Evolutionary conservation across 2,329 filamentous ascomycete genomes (phyloP), one percentile per base, ranked within the genome.

Genomic region (Fusarium odoratissimum): DNA sequence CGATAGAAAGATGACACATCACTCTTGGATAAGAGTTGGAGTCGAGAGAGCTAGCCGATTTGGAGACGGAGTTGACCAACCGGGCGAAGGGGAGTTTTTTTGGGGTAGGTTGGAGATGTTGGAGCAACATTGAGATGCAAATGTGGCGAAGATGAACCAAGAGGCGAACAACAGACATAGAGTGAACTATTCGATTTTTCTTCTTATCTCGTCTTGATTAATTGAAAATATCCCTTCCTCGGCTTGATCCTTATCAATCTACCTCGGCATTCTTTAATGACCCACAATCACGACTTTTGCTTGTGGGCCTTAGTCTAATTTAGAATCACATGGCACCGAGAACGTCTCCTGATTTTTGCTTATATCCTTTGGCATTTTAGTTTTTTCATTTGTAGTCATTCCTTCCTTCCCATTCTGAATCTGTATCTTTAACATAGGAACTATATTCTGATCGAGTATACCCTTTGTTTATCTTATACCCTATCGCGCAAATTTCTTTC

Each of bases 321-420:
- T 40, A 40, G 23, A 54, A 54, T 54, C 49, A 54, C 49, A 54
- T 54, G 49, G 49, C 49, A 28, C 49, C 49, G 49, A 54, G 33
- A 54, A 38, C 17, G 31, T 54, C 31, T 40, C 49, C 49, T 40
- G 49, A 54, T 38, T 28, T 52, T 40, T n/a, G 23, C 9, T 28
- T 54, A 54, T 54, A 40, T 40, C 23, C 23, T 28, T 28, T 54
- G 23, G 6, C 33, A 40, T 12, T n/a, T 51, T 12, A 6, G 12
- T 30, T 14, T 51, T 12, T 37, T 33, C 12, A 7, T 37, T 37
- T 38, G 2, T 21, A 52, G 13, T 5, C 23, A 7, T 1, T 25
- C 31, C 13, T 25, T 25, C 4, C 12, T 37, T 25, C 6, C 5
- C 25, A 4, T 37, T 10, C 7, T 16, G 21, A 23, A 2, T 4